phyloP scores from a whole-genome alignment of 2,329 filamentous ascomycete species.

The Apiospora arundinis region DNA sequence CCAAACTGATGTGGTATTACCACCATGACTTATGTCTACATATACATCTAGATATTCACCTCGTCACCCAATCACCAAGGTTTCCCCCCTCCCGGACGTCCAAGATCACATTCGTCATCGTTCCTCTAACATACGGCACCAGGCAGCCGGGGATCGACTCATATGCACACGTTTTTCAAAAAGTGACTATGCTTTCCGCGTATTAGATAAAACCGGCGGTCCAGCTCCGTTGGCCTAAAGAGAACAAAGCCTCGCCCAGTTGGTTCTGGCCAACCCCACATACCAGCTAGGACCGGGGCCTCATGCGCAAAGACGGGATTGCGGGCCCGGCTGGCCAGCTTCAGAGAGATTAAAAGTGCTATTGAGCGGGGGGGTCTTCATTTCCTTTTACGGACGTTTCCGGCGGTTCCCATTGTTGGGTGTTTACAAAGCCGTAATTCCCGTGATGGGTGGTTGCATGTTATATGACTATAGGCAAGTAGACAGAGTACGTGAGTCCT shows the following conservation, averaged over 20 bases:
- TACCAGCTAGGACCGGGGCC: neutral
- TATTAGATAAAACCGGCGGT: neutral
- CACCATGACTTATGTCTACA: neutral
- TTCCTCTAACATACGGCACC: neutral
- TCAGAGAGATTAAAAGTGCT: neutral
- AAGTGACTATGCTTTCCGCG: neutral
- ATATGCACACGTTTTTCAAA: neutral
- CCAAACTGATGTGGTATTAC: neutral
- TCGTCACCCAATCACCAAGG: neutral
- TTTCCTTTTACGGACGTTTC: slow-evolving; percentile 3
- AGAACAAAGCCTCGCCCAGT: slow-evolving; percentile 7
- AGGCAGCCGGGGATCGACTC: neutral
- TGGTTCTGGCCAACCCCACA: too few relatives aligned
- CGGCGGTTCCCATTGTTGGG: neutral
- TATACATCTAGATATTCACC: neutral
- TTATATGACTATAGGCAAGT: too few relatives aligned
- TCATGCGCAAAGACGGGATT: neutral
- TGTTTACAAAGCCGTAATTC: neutral
- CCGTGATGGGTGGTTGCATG: neutral
- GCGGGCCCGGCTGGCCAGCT: neutral
- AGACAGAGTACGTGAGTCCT: neutral
- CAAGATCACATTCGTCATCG: neutral
- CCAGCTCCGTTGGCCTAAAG: slow-evolving; percentile 4
- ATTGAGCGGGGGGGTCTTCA: neutral
- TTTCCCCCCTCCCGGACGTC: neutral